phyloP scores from a whole-genome alignment of 495 filamentous ascomycete genomes.

The Chaetomidium leptoderma region DNA sequence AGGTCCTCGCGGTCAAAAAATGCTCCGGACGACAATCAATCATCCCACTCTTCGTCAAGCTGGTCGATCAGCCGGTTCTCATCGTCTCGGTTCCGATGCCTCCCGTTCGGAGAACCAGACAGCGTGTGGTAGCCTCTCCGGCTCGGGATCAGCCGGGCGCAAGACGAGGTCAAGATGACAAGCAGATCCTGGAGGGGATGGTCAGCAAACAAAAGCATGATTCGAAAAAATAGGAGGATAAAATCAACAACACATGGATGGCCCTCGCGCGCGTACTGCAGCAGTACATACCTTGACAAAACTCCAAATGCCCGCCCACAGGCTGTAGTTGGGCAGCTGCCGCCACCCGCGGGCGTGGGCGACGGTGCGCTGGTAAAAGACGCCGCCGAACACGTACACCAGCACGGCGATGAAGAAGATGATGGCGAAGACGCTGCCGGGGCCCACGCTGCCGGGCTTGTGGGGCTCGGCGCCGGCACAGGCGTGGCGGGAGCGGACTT shows the following conservation, averaged over 20 bases:
- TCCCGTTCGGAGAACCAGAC: conserved; percentile 43
- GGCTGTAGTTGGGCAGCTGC: conserved; percentile 87
- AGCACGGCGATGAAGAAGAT: conserved; percentile 80
- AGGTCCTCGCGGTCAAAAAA: not conserved
- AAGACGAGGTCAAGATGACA: conserved; percentile 73
- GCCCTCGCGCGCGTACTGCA: conserved; percentile 13
- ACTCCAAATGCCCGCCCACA: conserved; percentile 84
- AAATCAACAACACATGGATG: not conserved
- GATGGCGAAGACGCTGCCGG: conserved; percentile 85
- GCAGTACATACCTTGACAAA: conserved; percentile 64
- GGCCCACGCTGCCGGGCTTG: conserved; percentile 66
- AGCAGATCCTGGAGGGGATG: conserved; percentile 64
- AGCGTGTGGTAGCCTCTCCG: conserved; percentile 61
- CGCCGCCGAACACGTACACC: conserved; percentile 87
- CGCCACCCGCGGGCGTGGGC: conserved; percentile 93
- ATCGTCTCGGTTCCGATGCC: conserved; percentile 60
- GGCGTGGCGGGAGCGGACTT: conserved; percentile 79
- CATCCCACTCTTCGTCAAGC: conserved; percentile 86
- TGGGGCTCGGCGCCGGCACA: conserved; percentile 63
- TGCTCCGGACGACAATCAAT: conserved; percentile 31
- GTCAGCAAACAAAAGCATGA: not conserved
- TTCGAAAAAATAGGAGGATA: too few relatives aligned
- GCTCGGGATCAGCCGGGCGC: conserved; percentile 60
- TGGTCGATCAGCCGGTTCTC: conserved; percentile 95
- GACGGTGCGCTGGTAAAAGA: conserved; percentile 92